These are phyloP conservation scores for Tolypocladium paradoxum DNA, from an alignment of 2,329 filamentous ascomycete genomes.

Conservation along the genomic window DNA sequence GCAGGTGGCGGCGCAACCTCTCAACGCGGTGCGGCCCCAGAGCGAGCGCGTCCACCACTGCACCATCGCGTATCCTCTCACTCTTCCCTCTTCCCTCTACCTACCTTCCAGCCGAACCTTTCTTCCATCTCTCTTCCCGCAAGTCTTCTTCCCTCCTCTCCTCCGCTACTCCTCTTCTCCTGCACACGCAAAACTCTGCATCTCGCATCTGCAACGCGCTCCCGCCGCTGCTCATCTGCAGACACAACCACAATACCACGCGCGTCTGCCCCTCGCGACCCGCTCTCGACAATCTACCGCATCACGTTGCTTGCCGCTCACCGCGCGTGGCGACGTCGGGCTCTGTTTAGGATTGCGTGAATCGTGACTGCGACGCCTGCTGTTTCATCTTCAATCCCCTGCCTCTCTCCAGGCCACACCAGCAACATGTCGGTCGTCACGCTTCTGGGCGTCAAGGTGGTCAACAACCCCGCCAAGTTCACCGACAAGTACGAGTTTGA, in stretches of 20 bases:
- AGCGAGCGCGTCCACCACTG: conserved; percentile 16
- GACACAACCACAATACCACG: too few species aligned
- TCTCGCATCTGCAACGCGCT: background rate
- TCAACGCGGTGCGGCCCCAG: conserved; percentile 17
- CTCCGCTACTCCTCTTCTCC: conserved; percentile 1
- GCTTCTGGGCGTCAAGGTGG: conserved; percentile 85
- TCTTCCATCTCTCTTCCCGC: background rate
- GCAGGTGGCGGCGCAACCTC: conserved; percentile 8
- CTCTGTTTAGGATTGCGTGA: too few species aligned
- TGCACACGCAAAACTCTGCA: background rate
- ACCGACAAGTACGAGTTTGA: conserved; percentile 91
- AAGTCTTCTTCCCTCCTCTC: conserved; percentile 1
- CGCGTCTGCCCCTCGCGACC: background rate
- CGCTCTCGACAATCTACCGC: background rate
- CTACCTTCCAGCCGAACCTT: background rate
- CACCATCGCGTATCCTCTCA: conserved; percentile 1
- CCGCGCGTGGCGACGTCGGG: background rate
- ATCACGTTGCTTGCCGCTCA: background rate
- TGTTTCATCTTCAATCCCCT: background rate
- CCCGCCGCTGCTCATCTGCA: background rate
- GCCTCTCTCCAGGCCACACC: conserved; percentile 5
- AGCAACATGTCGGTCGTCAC: conserved; percentile 83
- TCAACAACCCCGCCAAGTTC: conserved; percentile 96
- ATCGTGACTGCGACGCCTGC: background rate
- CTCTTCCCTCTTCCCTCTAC: background rate